Evolutionary conservation across 2,329 filamentous ascomycete species (phyloP), one percentile per base, ranked within the genome.

Genomic region (Blastomyces percursus): DNA sequence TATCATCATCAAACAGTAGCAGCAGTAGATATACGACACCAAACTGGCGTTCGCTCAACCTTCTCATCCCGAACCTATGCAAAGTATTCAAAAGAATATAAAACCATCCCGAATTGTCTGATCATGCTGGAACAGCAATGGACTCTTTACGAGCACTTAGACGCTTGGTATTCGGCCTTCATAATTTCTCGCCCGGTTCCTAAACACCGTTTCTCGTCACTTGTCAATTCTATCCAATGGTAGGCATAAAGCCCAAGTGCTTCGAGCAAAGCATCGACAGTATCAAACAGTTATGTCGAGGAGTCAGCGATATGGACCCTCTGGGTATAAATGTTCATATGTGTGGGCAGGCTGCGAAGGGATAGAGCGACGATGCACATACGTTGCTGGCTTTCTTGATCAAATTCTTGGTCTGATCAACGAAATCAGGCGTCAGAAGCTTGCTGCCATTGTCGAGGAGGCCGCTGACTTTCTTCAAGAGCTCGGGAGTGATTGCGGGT

Each of bases 381-480:
- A 58, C 55, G 24, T 58, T 58, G 12, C 55, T 11, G n/a, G 35
- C 55, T 38, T 58, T 58, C 32, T 27, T 30, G 40, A 58, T 58
- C 55, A 58, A 44, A 42, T 58, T 58, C 9, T 44, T 58, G 55
- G 30, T 38, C 52, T 21, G 30, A 38, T 55, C 30, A 11, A 55
- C 38, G 55, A 58, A 58, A 40, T 58, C 38, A 9, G 19, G 11
- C 11, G 55, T 8, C 3, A 44, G 19, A 24, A 58, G 55, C 14
- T 40, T 42, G 21, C 38, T 40, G 19, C 24, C 55, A 5, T 40
- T 27, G 16, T 58, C 35, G 2, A 44, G 55, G 55, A 58, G 52
- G 32, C 30, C 16, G 30, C 52, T 21, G 30, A 38, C 19, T 35
- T 55, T 55, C 30, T 55, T 38, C 52, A 55, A 55, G 32, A 55